A percentile compares a stretch with the other conserved stretches of the same genome.
Conservation (phyloP, 768 basidiomycete genomes). For the Tephrocybe sp. region DNA sequence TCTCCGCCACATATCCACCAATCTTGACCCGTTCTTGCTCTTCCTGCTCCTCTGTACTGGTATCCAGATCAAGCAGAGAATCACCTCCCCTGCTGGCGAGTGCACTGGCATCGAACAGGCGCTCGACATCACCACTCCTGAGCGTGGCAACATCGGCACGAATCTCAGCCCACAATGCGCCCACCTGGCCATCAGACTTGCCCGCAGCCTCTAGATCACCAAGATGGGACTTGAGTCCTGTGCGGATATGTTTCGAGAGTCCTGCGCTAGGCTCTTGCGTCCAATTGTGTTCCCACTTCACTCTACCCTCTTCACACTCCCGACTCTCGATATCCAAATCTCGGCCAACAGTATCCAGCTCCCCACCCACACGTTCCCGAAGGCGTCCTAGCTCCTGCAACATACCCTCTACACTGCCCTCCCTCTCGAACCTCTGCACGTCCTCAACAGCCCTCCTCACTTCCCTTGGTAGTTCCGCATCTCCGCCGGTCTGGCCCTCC, state of each 20-base stretch:
- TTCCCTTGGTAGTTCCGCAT: conserved; percentile 67
- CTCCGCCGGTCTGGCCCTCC: conserved; percentile 59
- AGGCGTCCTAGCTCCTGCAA: conserved; percentile 57
- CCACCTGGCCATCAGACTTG: conserved; percentile 75
- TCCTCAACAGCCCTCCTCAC: conserved; percentile 75
- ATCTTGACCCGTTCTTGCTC: conserved; percentile 70
- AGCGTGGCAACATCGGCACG: conserved; percentile 62
- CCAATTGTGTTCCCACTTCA: conserved; percentile 86
- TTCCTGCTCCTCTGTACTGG: conserved; percentile 58
- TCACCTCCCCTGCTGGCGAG: conserved; percentile 37
- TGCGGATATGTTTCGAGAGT: conserved; percentile 65
- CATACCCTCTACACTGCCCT: conserved; percentile 63
- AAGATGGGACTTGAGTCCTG: conserved; percentile 76
- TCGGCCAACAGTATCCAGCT: conserved; percentile 58
- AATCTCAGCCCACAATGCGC: conserved; percentile 68
- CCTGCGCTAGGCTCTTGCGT: conserved; percentile 81
- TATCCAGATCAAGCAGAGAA: conserved; percentile 64
- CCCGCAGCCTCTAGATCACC: conserved; percentile 73
- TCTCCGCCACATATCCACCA: conserved; percentile 60
- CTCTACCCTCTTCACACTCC: conserved; percentile 86
- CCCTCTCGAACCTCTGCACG: conserved; percentile 64
- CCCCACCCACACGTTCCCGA: conserved; percentile 53
- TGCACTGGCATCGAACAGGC: conserved; percentile 50
- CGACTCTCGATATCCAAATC: conserved; percentile 80
- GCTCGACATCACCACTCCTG: conserved; percentile 57